Evolutionary conservation across 2,329 filamentous ascomycete genomes (phyloP), one percentile per base, ranked within the genome.

Genomic region (Beauveria bassiana): DNA sequence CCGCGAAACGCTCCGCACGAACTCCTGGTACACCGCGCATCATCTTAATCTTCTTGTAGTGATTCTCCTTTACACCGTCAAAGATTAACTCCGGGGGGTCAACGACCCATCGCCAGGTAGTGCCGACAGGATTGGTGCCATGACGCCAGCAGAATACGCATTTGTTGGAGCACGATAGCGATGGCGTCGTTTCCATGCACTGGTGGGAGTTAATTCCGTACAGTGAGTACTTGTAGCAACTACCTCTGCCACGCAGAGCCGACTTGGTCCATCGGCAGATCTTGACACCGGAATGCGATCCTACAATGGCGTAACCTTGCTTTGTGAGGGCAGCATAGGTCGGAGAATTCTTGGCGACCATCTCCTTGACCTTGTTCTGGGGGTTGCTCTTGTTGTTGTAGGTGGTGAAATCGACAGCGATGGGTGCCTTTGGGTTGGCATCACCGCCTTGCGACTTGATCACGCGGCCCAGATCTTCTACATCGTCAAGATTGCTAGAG

Each of bases 101-200:
- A 34, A 97, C 91, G 56, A 93, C 86, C 93, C 93, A 99, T 64
- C 93, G 87, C 93, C 95, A 98, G 5, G 89, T 96, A 3, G 95
- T 98, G 53, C 93, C 93, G 0, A 98, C 95, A 0, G 93, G 93
- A 72, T 98, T 99, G 0, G 95, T 98, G 59, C 93, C 95, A 71
- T 98, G 95, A 7, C 95, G 87, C 95, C 93, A 99, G 81, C 93
- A 99, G 75, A 98, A 99, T 66, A 99, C 91, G 74, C 95, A 98
- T 74, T 99, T 98, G 79, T 98, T 98, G 65, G 89, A 95, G 80
- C 93, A 99, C 10, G 91, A 96, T 4, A 99, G 84, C 0, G 93
- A 96, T 0, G 93, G 93, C 0, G 93, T 98, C 2, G 93, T 93
- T 76, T 99, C 93, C 95, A 99, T 99, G 75, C 93, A 99, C 64